Conservation (phyloP, 441 rosid genomes). For the Populus hybrid region DNA sequence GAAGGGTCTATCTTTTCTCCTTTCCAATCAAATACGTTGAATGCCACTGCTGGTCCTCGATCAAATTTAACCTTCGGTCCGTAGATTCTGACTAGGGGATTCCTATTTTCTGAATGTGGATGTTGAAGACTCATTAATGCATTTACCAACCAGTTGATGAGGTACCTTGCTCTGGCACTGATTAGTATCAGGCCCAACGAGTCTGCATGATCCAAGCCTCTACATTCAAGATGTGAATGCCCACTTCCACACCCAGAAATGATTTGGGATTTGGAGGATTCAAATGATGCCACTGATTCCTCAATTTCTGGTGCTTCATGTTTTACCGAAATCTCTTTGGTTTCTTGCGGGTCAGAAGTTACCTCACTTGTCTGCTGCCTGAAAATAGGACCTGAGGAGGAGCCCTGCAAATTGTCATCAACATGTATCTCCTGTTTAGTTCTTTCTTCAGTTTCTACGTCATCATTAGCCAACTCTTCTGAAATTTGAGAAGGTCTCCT, state of each 20-base stretch:
- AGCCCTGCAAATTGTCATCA: slow-evolving; percentile 16
- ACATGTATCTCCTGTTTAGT: background rate
- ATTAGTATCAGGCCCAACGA: slow-evolving; percentile 53
- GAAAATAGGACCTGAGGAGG: slow-evolving; percentile 29
- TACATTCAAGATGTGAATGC: slow-evolving; percentile 34
- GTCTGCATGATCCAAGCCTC: slow-evolving; percentile 71
- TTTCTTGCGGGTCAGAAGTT: slow-evolving; percentile 17
- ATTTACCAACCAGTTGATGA: slow-evolving; percentile 68
- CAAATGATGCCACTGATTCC: slow-evolving; percentile 19
- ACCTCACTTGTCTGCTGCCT: slow-evolving; percentile 2
- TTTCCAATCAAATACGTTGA: slow-evolving; percentile 84
- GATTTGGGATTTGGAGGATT: slow-evolving; percentile 3
- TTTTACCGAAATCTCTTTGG: slow-evolving; percentile 8
- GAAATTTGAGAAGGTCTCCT: slow-evolving; percentile 10
- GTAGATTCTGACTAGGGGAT: slow-evolving; percentile 32
- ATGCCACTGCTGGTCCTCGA: slow-evolving; percentile 74
- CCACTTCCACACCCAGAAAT: background rate
- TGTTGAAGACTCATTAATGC: slow-evolving; percentile 65
- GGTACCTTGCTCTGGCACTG: slow-evolving; percentile 50
- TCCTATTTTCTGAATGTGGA: slow-evolving; percentile 48
- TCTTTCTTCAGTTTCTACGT: slow-evolving; percentile 7
- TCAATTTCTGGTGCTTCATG: slow-evolving; percentile 31
- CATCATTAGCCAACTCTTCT: slow-evolving; percentile 9
- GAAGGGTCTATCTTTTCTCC: slow-evolving; percentile 52
- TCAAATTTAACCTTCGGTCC: slow-evolving; percentile 10